Evolutionary conservation across 768 basidiomycete genomes (phyloP), one percentile per base, ranked within the genome.

Genomic region (Panaeolus papilionaceus): DNA sequence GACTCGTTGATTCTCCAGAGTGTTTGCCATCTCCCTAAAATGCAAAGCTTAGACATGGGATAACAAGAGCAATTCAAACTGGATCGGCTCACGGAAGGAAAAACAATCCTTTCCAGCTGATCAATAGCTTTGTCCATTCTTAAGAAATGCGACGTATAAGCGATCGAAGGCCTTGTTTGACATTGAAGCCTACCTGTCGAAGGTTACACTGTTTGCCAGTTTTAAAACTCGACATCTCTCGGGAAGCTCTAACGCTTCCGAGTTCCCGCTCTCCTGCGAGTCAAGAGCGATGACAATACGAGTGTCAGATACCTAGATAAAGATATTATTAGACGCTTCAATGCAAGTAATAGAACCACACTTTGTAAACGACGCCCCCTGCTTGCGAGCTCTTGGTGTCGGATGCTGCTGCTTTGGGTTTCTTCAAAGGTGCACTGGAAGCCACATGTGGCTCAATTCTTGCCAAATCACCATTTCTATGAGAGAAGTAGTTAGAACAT

Each of bases 311-410:
- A 96, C 89, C 93, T 94, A 66, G 26, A 10, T 12, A 16, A 66
- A 23, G 11, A 44, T 0, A 71, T 62, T 38, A 28, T 62, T 61
- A 23, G 38, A 18, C 33, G 38, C 49, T 23, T 39, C 39, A 12
- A 47, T 0, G 64, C n/a, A 16, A 49, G 37, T 11, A 11, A 61
- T 39, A 42, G 63, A 11, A 49, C 26, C 77, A 11, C 62, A 90
- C 94, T 80, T 93, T 92, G 78, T 95, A 97, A 1, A 98, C 90
- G 1, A 98, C 93, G 0, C 95, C 96, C 74, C 96, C 93, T 1
- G 80, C 81, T 70, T 80, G 78, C 68, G 74, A 69, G 67, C 70
- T 79, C 70, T 84, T 87, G 3, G 75, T 64, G 42, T 83, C 85
- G 11, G 73, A 74, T 10, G 79, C 70, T 37, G 76, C 72, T 28